Base-by-base conservation (phyloP, 1,284 basidiomycete species). In the Ustanciosporium gigantosporum region DNA sequence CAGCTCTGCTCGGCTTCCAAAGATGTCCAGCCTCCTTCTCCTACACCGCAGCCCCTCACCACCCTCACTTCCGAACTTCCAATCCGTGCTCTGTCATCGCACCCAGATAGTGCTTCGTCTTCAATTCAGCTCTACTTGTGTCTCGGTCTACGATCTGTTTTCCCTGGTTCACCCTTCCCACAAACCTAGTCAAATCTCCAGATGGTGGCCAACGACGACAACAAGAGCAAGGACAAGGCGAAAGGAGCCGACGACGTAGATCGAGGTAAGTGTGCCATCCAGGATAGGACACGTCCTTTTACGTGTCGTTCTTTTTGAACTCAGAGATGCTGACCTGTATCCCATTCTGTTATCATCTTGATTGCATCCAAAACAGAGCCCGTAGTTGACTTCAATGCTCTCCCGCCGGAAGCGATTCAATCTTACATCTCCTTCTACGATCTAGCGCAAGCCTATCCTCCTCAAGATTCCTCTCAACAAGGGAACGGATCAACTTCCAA, bases 391-490 rank as follows among this genome's bases (percentile, higher is more conserved):
- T 71, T 71, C 31, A 35, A 62, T 22, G 56, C 58, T 2, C 44
- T 71, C 3, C 46, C 69, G 6, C 34, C 67, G 35, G 55, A 57
- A 24, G 69, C 66, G 0, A 37, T 71, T 2, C 59, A 71, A 32
- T 58, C 66, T 0, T 71, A 71, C 46, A 42, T 71, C 29, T 58
- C 69, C 11, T 62, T 67, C 37, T 71, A 49, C 42, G 57, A 71
- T 29, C 55, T 71, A 5, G 67, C 69, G 7, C 49, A 43, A 16
- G 37, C 62, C 9, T 71, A 57, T 35, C 69, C 69, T 20, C 69
- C 69, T 3, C 53, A 46, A 24, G 59, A 67, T 29, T 39, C 50
- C 3, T 53, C 60, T 5, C 34, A 41, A n/a, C 23, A 46, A 22
- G 31, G 38, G 3, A 31, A 19, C 5, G 41, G 25, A 11, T 46